Evolutionary conservation across 2,329 filamentous ascomycete species (phyloP), one percentile per base, ranked within the genome.

Genomic region (Passalora sequoiae): DNA sequence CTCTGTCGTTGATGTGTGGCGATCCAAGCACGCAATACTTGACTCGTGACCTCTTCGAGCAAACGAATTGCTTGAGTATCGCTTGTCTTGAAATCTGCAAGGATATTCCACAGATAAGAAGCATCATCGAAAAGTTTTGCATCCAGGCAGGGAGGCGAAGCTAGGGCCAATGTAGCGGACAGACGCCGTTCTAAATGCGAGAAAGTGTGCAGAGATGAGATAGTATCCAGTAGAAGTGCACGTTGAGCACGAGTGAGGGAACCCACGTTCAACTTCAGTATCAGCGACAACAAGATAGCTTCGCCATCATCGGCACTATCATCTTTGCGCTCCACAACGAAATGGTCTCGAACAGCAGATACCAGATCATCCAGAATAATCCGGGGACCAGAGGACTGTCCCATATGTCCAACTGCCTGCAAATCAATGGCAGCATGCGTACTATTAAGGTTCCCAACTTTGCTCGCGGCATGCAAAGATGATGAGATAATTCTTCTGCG

Each of bases 131-230:
- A 36, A 12, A 36, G 33, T 6, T 36, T 21, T n/a, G 33, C 33
- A n/a, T 36, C 33, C n/a, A 36, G n/a, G 15, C 33, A 36, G 24
- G 33, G 33, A 21, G 33, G 33, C 13, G 33, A 36, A 8, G 33
- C 33, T 20, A 36, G n/a, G 17, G 19, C 9, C 9, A 36, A 20
- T 20, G 24, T 36, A n/a, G 20, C 15, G 15, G 33, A 17, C 33
- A 36, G 20, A 10, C 19, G 33, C 6, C 15, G 10, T 20, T 24
- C 9, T 15, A 12, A 21, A 1, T 17, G 3, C 10, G 9, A 10
- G 7, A 12, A 17, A n/a, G 15, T 12, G 8, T 8, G 8, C n/a
- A 36, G 19, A 5, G 21, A 9, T 8, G 15, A 3, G 10, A 36
- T 10, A 12, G 8, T n/a, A 12, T 36, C 20, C 8, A 36, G 20